Base-by-base conservation (phyloP, 192 early-diverging fungal species). In the Umbelopsis sp. region DNA sequence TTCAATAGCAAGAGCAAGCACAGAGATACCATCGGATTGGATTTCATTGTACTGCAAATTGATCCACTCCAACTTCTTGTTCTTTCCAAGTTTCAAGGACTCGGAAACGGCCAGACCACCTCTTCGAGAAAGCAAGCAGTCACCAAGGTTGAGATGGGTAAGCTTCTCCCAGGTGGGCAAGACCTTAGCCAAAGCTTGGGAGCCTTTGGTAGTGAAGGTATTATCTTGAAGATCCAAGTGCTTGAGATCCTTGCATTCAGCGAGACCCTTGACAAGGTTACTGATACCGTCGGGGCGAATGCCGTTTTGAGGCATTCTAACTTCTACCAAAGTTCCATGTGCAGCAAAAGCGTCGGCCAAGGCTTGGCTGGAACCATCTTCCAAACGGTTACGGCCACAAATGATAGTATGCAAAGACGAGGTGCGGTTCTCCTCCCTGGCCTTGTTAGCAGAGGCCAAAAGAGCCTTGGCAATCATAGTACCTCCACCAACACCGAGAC, bases 271-370 rank as follows among this genome's bases (percentile, higher is more conserved):
- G 31, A 93, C 77, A 45, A 99, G 73, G 71, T 85, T 85, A n/a
- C 77, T 75, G 65, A 99, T 93, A 66, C 97, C 96, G 45, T 98
- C 96, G 17, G 96, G 93, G 25, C 97, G 93, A 67, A 99, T 99
- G 69, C 95, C 94, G 79, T 99, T 99, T 77, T 99, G 96, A 22
- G 95, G 96, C 89, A 99, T 94, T 52, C 93, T 88, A 38, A 99
- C 84, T 66, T 94, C 90, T 21, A 83, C 83, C 68, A 99, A 76
- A 4, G 86, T 89, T 26, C 88, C 90, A 56, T 91, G 87, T 6
- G 93, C 90, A 17, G 88, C 87, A 80, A 96, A 93, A 1, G 96
- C 95, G 65, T 91, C 83, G 71, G 95, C 89, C 38, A 97, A 80
- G 38, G 89, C 85, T 34, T 86, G 79, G 9, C 87, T 86, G 8